Evolutionary conservation across 306 rosid genomes (phyloP), one percentile per base, ranked within the genome.

Genomic region (Casuarina equisetifolia): DNA sequence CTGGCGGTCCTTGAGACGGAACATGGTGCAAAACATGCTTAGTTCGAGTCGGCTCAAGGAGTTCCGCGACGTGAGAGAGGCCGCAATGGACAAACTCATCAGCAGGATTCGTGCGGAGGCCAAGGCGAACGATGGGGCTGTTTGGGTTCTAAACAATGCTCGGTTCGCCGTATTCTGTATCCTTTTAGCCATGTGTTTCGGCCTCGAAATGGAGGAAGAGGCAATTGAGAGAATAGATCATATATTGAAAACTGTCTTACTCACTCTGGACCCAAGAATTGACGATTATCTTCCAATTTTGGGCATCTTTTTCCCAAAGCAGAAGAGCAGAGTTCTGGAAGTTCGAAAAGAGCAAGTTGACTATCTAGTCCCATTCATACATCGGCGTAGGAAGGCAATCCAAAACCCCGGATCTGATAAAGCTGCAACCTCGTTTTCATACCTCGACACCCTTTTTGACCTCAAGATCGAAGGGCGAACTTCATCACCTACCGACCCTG

Each of bases 11-110:
- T 82, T 96, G 40, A 76, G 99, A 11, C 75, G 83, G 48, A 96
- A 96, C 92, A 86, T 96, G 96, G 99, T 96, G 2, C 98, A 96
- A 88, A 96, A 96, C 83, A 96, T 92, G 99, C 96, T 96, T 15
- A 89, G 90, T 50, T 90, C 99, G 2, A 80, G 38, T 4, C 79
- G 97, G 72, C 9, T 96, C 1, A 89, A 82, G 74, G 99, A 92
- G 78, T 96, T 96, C 74, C 89, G 83, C 40, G 9, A 42, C 9
- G 92, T 92, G 5, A 78, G 99, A 0, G 80, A 85, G 9, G 82
- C 82, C 0, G 97, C 99, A 1, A 92, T 96, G 96, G 86, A 91
- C 20, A 91, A 44, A 16, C 83, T 96, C 44, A 82, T 92, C 54
- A 64, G 74, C 11, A 84, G 91, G 80, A 83, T 96, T 0, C 58